phyloP scores from a whole-genome alignment of 305 asterid species.

The Fraxinus xanthoxyloides region DNA sequence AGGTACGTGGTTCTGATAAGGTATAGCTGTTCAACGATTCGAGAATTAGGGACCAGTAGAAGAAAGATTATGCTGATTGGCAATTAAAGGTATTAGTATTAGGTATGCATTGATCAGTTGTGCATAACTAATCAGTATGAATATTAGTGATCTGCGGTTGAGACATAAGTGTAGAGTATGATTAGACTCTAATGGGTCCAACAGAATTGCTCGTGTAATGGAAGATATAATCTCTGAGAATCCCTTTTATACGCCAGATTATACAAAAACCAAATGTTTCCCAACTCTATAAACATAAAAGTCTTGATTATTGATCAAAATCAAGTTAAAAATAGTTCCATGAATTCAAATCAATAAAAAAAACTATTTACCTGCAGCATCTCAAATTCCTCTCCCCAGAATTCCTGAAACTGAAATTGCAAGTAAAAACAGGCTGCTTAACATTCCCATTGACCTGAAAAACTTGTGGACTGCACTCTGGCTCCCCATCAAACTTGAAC shows the following conservation, averaged over 20 bases:
- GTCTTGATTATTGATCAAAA: neutral
- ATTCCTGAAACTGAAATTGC: slow-evolving; percentile 82
- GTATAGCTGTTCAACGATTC: slow-evolving; percentile 51
- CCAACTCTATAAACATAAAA: neutral
- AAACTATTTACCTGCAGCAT: slow-evolving; percentile 40
- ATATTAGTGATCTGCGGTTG: neutral
- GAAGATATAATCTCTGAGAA: neutral
- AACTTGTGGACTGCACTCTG: slow-evolving; percentile 95
- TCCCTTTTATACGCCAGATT: neutral
- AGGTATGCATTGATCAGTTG: neutral
- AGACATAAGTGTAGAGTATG: neutral
- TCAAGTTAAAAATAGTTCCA: neutral
- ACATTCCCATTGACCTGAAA: slow-evolving; percentile 91
- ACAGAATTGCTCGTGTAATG: neutral
- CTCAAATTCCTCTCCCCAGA: slow-evolving; percentile 57
- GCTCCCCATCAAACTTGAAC: slow-evolving; percentile 83
- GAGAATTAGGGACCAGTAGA: neutral
- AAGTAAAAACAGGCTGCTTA: slow-evolving; percentile 81
- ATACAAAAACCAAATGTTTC: neutral
- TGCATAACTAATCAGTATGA: neutral
- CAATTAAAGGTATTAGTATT: neutral
- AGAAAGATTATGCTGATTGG: neutral
- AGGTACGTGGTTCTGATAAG: slow-evolving; percentile 60
- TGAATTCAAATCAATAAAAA: neutral
- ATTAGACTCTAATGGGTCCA: neutral